Evolutionary conservation across 106 monocot species (phyloP), one percentile per base, ranked within the genome.

Genomic region (Dioscorea alata): DNA sequence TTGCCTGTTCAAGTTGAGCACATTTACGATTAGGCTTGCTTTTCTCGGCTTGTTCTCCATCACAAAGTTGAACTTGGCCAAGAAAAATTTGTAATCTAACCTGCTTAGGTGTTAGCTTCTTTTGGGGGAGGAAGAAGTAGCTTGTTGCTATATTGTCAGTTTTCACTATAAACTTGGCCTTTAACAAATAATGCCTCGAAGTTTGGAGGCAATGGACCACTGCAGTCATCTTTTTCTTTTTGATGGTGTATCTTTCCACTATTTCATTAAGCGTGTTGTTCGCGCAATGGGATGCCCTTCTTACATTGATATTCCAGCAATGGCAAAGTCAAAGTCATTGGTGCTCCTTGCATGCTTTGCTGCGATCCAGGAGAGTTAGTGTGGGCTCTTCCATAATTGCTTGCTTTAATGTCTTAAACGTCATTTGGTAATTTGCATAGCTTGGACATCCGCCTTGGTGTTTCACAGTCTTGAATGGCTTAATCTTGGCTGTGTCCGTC

Each of bases 201-300:
- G 28, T 23, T 17, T 50, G 28, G n/a, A 71, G 12, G 28, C 4
- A 53, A 22, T 73, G 73, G 2, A 73, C 4, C 8, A 73, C 49
- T 33, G 0, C 4, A 0, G 22, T 32, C 48, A 63, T 62, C 63
- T 32, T 63, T 10, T 51, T 62, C 49, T 61, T 49, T 6, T 51
- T 0, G 6, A 61, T 5, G 7, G 23, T 25, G n/a, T 73, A 64
- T 51, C 52, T 63, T 20, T 60, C 17, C 17, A 53, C 73, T 19
- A 13, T 33, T 24, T 64, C 28, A n/a, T 54, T 73, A 2, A 73
- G 52, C n/a, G 54, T 73, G 2, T 19, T 33, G 23, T 64, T 32
- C 64, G 53, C 12, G 72, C 33, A n/a, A 73, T 17, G 10, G 12
- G 72, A 17, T 33, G 4, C 17, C 4, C 25, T 14, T 50, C 22